Base-by-base conservation (phyloP, 805 yeast species). In the Zygosaccharomyces siamensis region DNA sequence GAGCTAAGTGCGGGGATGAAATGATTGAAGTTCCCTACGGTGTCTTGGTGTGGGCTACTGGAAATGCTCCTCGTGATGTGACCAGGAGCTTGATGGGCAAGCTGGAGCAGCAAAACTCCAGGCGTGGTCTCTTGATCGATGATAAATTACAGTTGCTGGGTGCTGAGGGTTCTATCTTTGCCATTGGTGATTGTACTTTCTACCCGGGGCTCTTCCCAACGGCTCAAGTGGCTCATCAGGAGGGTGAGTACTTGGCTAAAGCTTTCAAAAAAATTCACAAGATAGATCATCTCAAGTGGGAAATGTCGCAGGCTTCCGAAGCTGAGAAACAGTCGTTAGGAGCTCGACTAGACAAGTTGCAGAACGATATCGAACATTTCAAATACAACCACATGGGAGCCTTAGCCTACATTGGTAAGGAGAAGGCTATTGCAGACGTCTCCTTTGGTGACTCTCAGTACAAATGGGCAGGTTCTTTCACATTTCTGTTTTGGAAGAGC, bases 221-320 rank as follows among this genome's bases (percentile, higher is more conserved):
- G 53, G 98, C 97, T 23, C 97, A 90, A 76, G 97, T 89, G 48
- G 98, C 98, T 37, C 82, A 89, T 72, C 97, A 90, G 75, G 88
- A 90, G 72, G 97, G 97, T 67, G 74, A 76, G 49, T 90, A 79
- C 71, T 78, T 90, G 57, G 93, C 90, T 48, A 72, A 74, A 30
- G 80, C 82, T 56, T 84, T 90, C 68, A 77, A 79, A 65, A 83
- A 76, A 58, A 70, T 81, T 60, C 74, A 83, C 58, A 79, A 79
- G 58, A 73, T 83, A 49, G 89, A 84, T 46, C 73, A 78, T 38
- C 63, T 80, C 53, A 73, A 81, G 60, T 76, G 75, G 66, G 63
- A 69, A 38, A 57, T 71, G 26, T 46, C 67, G 35, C 56, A 61
- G 26, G 69, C 74, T 5, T 63, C 72, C 8, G 69, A 66, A 33